Evolutionary conservation across 768 basidiomycete genomes (phyloP), one percentile per base, ranked within the genome.

Genomic region (Ramaria sp.): DNA sequence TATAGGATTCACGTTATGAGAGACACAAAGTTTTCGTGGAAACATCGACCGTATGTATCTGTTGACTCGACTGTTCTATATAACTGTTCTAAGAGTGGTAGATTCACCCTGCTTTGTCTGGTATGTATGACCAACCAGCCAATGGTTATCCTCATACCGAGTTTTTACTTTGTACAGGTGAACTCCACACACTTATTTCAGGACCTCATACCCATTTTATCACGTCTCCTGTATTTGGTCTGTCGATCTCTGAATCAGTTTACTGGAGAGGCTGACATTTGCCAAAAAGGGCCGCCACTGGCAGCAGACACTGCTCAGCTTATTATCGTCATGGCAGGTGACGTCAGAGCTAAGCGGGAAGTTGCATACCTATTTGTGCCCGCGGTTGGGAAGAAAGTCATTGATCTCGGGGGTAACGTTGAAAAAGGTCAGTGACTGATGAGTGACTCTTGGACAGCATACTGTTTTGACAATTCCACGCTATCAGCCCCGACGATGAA

Each of bases 401-500:
- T 84, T 20, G 92, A 94, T 67, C 75, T 95, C 11, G 92, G 92
- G 24, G 83, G 79, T 24, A 91, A 94, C 67, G 75, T 93, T 33
- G 88, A 92, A 71, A 86, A 88, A 70, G 90, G 87, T 78, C 33
- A 7, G 62, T 58, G 22, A 34, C 33, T 17, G 27, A 46, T 38
- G 43, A 11, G 45, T 46, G 54, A 37, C 11, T 15, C 20, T 57
- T 19, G 17, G 7, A 7, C 39, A 34, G 9, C 66, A 41, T 19
- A 20, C 19, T 4, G 19, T 27, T 19, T 46, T 20, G 45, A 49
- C 48, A 1, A 33, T 27, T 30, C 48, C n/a, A 49, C n/a, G 17
- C n/a, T 39, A 7, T 11, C 53, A 86, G 84, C 84, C 13, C 77
- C 80, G 4, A 82, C 80, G 9, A 78, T 84, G 71, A 92, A 92